A percentile compares a stretch with the other conserved stretches of the same genome.
Conservation (phyloP, 208 protist genomes). For the Trypanosoma congolense region DNA sequence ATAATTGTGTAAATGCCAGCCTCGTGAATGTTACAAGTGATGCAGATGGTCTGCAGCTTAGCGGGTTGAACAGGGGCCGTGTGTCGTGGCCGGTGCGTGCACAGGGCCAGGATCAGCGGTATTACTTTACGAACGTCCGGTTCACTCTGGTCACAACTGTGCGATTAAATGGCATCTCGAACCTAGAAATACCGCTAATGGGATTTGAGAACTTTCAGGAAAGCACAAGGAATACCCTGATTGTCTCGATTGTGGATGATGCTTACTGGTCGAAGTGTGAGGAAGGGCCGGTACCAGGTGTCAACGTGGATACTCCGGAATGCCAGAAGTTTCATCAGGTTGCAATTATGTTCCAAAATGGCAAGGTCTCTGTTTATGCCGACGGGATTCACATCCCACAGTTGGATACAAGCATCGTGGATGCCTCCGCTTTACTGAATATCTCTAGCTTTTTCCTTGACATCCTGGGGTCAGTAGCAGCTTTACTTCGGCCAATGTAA, state of each 20-base stretch:
- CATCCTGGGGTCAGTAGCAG: too few relatives aligned
- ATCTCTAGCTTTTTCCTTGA: too few relatives aligned
- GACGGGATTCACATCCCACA: too few relatives aligned
- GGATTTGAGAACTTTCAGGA: not conserved
- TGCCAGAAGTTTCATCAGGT: too few relatives aligned
- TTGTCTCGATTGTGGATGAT: not conserved
- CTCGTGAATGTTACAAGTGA: not conserved
- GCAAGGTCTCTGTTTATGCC: too few relatives aligned
- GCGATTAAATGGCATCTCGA: not conserved
- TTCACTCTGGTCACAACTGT: conserved; percentile 22
- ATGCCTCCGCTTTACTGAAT: too few relatives aligned
- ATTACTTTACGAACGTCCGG: conserved; percentile 13
- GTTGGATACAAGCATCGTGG: too few relatives aligned
- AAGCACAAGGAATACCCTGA: not conserved
- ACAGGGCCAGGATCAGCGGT: conserved; percentile 19
- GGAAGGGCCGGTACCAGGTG: too few relatives aligned
- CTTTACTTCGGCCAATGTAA: too few relatives aligned
- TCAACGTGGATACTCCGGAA: too few relatives aligned
- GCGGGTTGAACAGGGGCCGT: not conserved
- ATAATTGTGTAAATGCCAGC: conserved; percentile 11
- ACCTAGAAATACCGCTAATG: not conserved
- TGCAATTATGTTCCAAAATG: too few relatives aligned
- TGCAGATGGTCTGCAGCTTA: conserved; percentile 1
- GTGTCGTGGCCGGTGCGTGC: conserved; percentile 18
- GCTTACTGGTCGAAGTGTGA: too few relatives aligned